Evolutionary conservation across 495 filamentous ascomycete genomes (phyloP).

Genomic region (Penicillium lagena): DNA sequence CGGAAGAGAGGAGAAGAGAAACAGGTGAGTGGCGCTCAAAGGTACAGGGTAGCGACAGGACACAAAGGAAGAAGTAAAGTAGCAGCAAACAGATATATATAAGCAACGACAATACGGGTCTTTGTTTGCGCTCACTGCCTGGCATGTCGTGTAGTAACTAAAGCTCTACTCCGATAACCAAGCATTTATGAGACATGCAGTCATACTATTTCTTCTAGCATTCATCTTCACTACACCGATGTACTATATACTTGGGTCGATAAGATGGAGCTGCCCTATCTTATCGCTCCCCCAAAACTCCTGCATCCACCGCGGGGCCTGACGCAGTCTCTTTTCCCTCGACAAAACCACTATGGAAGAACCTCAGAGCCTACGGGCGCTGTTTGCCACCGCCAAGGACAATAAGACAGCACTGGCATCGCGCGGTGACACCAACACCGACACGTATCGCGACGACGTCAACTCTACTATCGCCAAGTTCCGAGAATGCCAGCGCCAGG

Average conservation of each 20-base stretch:
- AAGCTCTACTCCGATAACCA: too few species aligned
- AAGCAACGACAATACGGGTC: too few species aligned
- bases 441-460: constrained; percentile 62
- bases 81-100: too few species aligned
- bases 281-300: constrained; percentile 20
- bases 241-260: background rate
- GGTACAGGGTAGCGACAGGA: too few species aligned
- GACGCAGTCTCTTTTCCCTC: background rate
- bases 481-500: constrained; percentile 63
- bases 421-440: constrained; percentile 44
- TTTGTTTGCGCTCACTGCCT: too few species aligned
- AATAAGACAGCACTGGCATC: constrained; percentile 44
- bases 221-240: too few species aligned
- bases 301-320: constrained; percentile 7
- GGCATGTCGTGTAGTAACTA: too few species aligned
- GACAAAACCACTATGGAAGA: constrained; percentile 42
- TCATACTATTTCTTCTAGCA: too few species aligned
- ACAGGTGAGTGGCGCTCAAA: too few species aligned
- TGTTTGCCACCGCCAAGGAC: constrained; percentile 52
- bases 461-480: constrained; percentile 60
- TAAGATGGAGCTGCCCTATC: constrained; percentile 8
- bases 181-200: too few species aligned
- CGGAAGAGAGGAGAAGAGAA: too few species aligned
- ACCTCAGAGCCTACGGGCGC: constrained; percentile 50
- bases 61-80: too few species aligned